These are phyloP conservation scores for Lentinula sp. DNA, from an alignment of 768 basidiomycete genomes.

Conservation along the genomic window DNA sequence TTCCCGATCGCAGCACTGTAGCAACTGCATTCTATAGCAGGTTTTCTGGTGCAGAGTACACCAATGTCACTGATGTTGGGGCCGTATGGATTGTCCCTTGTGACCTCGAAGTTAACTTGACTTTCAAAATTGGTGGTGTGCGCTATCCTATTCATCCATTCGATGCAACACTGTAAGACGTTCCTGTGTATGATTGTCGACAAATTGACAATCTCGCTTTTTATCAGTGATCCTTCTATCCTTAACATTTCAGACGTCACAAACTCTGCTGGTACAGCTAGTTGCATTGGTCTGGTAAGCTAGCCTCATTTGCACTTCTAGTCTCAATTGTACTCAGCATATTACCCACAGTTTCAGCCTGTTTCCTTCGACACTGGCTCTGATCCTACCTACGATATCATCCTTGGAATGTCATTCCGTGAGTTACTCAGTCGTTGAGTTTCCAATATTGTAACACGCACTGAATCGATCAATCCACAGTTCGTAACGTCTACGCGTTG, in stretches of 20 bases:
- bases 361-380: slow-evolving; percentile 40
- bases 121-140: slow-evolving; percentile 55
- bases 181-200: neutral
- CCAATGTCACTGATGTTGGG: slow-evolving; percentile 32
- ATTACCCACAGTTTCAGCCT: slow-evolving; percentile 56
- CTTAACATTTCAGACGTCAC: slow-evolving; percentile 24
- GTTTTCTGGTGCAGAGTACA: slow-evolving; percentile 46
- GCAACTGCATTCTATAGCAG: slow-evolving; percentile 57
- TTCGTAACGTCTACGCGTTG: slow-evolving; percentile 59
- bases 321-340: neutral
- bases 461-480: slow-evolving; percentile 22
- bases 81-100: slow-evolving; percentile 61
- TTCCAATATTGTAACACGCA: neutral
- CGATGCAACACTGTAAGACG: slow-evolving; percentile 49
- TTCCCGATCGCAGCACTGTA: slow-evolving; percentile 27
- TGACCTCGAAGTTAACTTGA: slow-evolving; percentile 53
- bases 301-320: neutral
- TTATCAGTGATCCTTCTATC: slow-evolving; percentile 22
- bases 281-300: slow-evolving; percentile 37
- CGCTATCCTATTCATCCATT: slow-evolving; percentile 61
- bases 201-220: neutral
- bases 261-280: slow-evolving; percentile 24
- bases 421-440: slow-evolving; percentile 18
- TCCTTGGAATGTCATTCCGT: slow-evolving; percentile 74
- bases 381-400: slow-evolving; percentile 49